Base-by-base conservation (phyloP, 495 filamentous ascomycete genomes). In the Cryomyces antarcticus region DNA sequence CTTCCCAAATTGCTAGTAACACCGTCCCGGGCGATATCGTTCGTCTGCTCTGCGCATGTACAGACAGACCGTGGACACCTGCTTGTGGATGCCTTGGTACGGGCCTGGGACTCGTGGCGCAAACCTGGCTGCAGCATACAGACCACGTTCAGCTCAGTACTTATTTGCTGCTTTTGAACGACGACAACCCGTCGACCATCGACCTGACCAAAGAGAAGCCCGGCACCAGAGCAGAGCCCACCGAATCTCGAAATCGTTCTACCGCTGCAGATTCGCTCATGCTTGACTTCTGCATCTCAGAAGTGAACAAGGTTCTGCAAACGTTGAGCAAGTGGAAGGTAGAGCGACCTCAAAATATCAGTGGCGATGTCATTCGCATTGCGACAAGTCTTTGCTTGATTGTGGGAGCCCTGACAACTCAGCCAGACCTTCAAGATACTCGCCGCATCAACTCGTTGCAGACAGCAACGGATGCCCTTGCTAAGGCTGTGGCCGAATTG, bases 11-110 rank as follows among this genome's bases (percentile, higher is more conserved):
- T 37, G 51, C 57, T 30, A 57, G 58, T 30, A 52, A 60, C 31
- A 52, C 46, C 31, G 46, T 58, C 31, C 51, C 66, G 5, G 35
- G 38, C 37, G 49, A 62, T 43, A 48, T 69, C 6, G 30, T 68
- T 6, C 46, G 49, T 29, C 41, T 72, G 6, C 33, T 72, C 13
- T 51, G 43, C 44, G 46, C 48, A 5, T 68, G 65, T 47, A 48
- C 61, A 6, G 60, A 58, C 36, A 47, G 56, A 33, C 31, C 46
- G 0, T 37, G 44, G 27, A 42, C 35, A 28, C n/a, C 30, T 6
- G 9, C 46, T 10, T 31, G 35, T 13, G 29, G 31, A 5, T 42
- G 47, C 28, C 28, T 29, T 30, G 37, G 49, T 41, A 12, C 34
- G 41, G 34, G 50, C 33, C 7, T 55, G 51, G 67, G 62, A 41